Evolutionary conservation across 768 basidiomycete species (phyloP).

Genomic region (Guyanaporus albipodus): DNA sequence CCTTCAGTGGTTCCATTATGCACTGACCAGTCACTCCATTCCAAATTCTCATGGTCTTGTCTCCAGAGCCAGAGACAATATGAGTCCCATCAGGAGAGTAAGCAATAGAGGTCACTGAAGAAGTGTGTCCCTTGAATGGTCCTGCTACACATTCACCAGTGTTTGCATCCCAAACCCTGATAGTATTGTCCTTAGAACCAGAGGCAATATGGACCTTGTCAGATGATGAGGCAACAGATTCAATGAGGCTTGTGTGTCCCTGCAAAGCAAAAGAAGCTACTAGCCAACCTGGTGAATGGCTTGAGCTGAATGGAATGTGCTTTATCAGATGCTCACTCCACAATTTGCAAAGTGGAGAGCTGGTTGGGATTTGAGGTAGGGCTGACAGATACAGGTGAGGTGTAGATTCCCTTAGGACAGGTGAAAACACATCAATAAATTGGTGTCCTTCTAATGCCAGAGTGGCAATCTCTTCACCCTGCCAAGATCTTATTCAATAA

Average conservation of each 20-base stretch:
- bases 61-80: too few relatives aligned
- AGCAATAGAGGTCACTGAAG: slow-evolving; percentile 6
- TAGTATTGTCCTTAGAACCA: slow-evolving; percentile 19
- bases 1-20: too few relatives aligned
- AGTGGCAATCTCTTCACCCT: slow-evolving; percentile 11
- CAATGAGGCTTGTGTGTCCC: slow-evolving; percentile 11
- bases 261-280: slow-evolving; percentile 13
- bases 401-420: slow-evolving; percentile 29
- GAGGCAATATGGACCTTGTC: slow-evolving; percentile 24
- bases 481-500: slow-evolving; percentile 3
- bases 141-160: slow-evolving; percentile 13
- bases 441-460: slow-evolving; percentile 24
- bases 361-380: slow-evolving; percentile 31
- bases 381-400: slow-evolving; percentile 41
- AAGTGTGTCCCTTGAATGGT: background rate
- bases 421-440: slow-evolving; percentile 32
- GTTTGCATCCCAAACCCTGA: slow-evolving; percentile 18
- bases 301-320: slow-evolving; percentile 10
- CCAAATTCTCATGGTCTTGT: too few relatives aligned
- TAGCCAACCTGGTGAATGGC: slow-evolving; percentile 12
- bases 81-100: slow-evolving; percentile 18
- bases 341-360: slow-evolving; percentile 22
- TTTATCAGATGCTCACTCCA: slow-evolving; percentile 20
- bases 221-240: slow-evolving; percentile 21
- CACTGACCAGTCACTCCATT: too few relatives aligned